Evolutionary conservation across 2,329 filamentous ascomycete species (phyloP).

Genomic region (Xylaria sp.): DNA sequence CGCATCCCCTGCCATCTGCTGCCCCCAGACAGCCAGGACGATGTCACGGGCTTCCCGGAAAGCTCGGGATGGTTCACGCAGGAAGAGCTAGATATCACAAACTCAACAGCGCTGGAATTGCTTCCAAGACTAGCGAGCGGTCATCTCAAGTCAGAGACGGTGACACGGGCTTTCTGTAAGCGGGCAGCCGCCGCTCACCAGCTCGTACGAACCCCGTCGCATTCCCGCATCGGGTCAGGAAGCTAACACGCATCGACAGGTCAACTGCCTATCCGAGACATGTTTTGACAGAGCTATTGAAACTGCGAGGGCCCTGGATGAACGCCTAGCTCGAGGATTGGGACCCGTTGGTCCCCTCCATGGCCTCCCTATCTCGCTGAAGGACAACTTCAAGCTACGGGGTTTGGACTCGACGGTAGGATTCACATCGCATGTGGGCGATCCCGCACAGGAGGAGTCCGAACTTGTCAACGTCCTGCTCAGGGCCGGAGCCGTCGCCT

Average conservation of each 20-base stretch:
- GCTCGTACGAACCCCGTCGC: conserved; percentile 42
- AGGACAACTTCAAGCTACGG: conserved; percentile 75
- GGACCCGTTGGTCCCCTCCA: conserved; percentile 71
- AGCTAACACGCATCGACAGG: conserved; percentile 45
- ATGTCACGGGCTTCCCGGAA: conserved; percentile 67
- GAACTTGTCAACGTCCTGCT: conserved; percentile 57
- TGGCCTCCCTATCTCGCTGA: conserved; percentile 72
- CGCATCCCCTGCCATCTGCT: conserved; percentile 63
- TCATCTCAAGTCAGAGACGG: conserved; percentile 51
- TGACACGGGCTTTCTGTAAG: conserved; percentile 55
- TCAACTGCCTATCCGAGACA: conserved; percentile 64
- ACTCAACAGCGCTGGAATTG: conserved; percentile 50
- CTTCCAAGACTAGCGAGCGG: conserved; percentile 52
- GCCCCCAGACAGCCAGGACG: conserved; percentile 63
- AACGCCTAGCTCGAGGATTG: conserved; percentile 59
- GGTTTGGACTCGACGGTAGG: conserved; percentile 72
- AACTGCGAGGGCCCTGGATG: conserved; percentile 61
- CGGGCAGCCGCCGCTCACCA: conserved; percentile 54
- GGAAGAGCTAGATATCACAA: conserved; percentile 55
- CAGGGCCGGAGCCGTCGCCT: conserved; percentile 63
- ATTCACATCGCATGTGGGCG: conserved; percentile 69
- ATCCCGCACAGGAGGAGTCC: conserved; percentile 62
- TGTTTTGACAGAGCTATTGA: conserved; percentile 65
- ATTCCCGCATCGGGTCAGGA: background rate
- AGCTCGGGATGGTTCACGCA: conserved; percentile 69